Percentiles rank a stretch among this genome's conserved stretches.
Conservation (phyloP, 805 yeast species). For the Barnettozyma sucrosica region DNA sequence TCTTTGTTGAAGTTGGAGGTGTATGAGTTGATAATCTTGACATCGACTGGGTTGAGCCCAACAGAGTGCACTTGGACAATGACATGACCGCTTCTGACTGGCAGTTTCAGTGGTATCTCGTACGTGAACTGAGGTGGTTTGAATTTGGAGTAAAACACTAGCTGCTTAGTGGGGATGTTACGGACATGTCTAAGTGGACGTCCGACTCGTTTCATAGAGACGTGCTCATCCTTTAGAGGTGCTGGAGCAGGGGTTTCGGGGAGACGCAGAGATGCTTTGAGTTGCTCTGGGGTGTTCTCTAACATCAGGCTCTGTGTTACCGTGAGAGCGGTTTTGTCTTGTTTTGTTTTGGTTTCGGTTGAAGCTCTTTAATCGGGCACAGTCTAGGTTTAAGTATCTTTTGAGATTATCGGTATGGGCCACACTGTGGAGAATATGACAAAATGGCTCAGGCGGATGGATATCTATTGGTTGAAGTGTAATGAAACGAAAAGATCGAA, state of each 20-base stretch:
- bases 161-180: slow-evolving; percentile 44
- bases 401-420: not conserved
- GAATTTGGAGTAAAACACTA: slow-evolving; percentile 34
- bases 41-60: slow-evolving; percentile 61
- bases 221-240: slow-evolving; percentile 8
- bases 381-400: not conserved
- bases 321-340: too few species aligned
- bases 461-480: too few species aligned
- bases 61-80: slow-evolving; percentile 55
- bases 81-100: slow-evolving; percentile 44
- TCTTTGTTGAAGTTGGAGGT: slow-evolving; percentile 44
- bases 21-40: slow-evolving; percentile 53
- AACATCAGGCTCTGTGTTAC: not conserved
- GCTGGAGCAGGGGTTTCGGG: slow-evolving; percentile 13
- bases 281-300: slow-evolving; percentile 6
- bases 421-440: not conserved
- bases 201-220: slow-evolving; percentile 32
- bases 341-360: slow-evolving; percentile 7
- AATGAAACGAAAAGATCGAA: too few species aligned
- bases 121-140: slow-evolving; percentile 42
- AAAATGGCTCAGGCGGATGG: not conserved
- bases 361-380: too few species aligned
- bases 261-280: slow-evolving; percentile 3
- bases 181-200: slow-evolving; percentile 47
- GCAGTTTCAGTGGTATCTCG: slow-evolving; percentile 39